Percentiles rank a stretch among this genome's conserved stretches.
Conservation (phyloP, 192 early-diverging fungal species). For the Coemansia sp. region DNA sequence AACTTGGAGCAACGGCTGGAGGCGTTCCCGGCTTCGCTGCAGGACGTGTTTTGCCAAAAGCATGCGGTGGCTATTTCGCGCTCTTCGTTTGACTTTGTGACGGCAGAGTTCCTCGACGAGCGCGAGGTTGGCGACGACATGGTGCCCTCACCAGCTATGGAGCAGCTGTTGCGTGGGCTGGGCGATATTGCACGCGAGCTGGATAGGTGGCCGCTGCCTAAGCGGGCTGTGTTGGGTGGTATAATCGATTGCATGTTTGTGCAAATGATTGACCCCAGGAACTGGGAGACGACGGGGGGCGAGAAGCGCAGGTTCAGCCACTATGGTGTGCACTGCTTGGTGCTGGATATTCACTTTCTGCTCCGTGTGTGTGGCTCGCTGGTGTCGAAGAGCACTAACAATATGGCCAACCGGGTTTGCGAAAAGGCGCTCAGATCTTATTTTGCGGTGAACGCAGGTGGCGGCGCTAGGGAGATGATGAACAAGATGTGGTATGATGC, state of each 20-base stretch:
- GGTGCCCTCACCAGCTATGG: constrained; percentile 43
- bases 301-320: constrained; percentile 43
- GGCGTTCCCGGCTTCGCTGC: constrained; percentile 48
- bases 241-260: constrained; percentile 54
- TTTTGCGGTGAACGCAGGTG: constrained; percentile 18
- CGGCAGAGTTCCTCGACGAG: constrained; percentile 25
- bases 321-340: constrained; percentile 50
- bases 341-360: constrained; percentile 55
- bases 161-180: constrained; percentile 26
- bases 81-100: constrained; percentile 45
- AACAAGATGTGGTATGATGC: constrained; percentile 52
- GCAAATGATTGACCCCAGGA: constrained; percentile 45
- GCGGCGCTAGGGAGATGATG: constrained; percentile 29
- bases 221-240: constrained; percentile 41
- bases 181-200: constrained; percentile 42
- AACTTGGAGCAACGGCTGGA: constrained; percentile 54
- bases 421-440: constrained; percentile 53
- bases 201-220: constrained; percentile 50
- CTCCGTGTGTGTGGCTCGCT: constrained; percentile 53
- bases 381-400: constrained; percentile 53
- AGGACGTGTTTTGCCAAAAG: constrained; percentile 56
- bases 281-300: constrained; percentile 43
- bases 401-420: constrained; percentile 55
- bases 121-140: constrained; percentile 33
- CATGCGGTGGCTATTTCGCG: constrained; percentile 34